Base-by-base conservation (phyloP, 1,139 yeast genomes). In the Yamadazyma mexicana region DNA sequence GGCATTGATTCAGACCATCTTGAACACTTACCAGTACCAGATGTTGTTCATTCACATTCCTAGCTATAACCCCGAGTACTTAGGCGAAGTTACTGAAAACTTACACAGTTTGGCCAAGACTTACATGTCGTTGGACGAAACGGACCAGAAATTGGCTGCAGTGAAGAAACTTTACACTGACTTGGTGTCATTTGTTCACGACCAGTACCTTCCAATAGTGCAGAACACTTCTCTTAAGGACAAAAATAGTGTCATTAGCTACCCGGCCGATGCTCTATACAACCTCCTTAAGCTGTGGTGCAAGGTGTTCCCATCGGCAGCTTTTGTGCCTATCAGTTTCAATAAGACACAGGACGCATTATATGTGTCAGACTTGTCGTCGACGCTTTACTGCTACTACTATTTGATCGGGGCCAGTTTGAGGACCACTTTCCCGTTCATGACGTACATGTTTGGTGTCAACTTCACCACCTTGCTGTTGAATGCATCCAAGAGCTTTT, bases 391-490 rank as follows among this genome's bases (percentile, higher is more conserved):
- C 41, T 47, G 55, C 38, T 63, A 62, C 47, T 61, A 55, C 46
- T 53, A 46, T 38, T 54, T 58, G 5, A 40, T 62, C 17, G 55
- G 61, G 2, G 58, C 53, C 1, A 50, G 61, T 15, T 50, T 63
- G 32, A 61, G 61, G 39, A 48, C 66, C 3, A 45, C 55, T 3
- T 56, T 61, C 39, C 66, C 68, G 5, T 50, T 52, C 7, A 45
- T 54, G 34, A 44, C 50, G 29, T 62, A 61, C 38, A 36, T 61
- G 26, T 61, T 54, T 45, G 52, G 59, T 17, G 34, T 55, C 17
- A 52, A 51, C 33, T 62, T 54, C 38, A 44, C 57, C 38, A 48
- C 57, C 2, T 53, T 61, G 9, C 45, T 49, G 14, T 37, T 39
- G 11, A 43, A 44, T 29, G 40, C 44, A 22, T 39, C 52, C 18